phyloP scores from a whole-genome alignment of 495 filamentous ascomycete species.

The Aspergillus cristatus region DNA sequence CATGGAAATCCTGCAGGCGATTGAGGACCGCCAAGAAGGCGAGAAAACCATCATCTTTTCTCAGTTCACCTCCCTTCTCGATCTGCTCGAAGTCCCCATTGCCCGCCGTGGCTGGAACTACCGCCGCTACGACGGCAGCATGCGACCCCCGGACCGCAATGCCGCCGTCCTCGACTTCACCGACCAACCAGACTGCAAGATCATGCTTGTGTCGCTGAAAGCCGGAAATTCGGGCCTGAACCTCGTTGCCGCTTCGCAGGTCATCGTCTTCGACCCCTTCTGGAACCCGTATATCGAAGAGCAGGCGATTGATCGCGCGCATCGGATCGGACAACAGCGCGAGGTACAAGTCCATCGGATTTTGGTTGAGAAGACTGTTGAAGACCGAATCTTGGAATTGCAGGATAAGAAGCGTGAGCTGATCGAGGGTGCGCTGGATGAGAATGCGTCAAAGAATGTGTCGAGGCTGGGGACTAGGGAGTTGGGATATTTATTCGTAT shows the following conservation, averaged over 20 bases:
- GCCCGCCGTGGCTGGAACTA: slow-evolving; percentile 51
- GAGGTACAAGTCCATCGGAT: slow-evolving; percentile 75
- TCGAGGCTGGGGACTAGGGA: slow-evolving; percentile 53
- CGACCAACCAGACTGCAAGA: slow-evolving; percentile 49
- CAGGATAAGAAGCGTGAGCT: slow-evolving; percentile 76
- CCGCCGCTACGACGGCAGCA: slow-evolving; percentile 79
- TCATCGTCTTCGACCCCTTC: slow-evolving; percentile 91
- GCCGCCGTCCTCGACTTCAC: slow-evolving; percentile 65
- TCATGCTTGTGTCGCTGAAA: slow-evolving; percentile 84
- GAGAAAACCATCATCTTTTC: slow-evolving; percentile 92
- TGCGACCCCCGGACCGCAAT: slow-evolving; percentile 61
- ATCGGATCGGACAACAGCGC: slow-evolving; percentile 76
- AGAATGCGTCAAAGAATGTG: slow-evolving; percentile 58
- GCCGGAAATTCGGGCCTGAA: slow-evolving; percentile 91
- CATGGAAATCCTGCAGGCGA: slow-evolving; percentile 53
- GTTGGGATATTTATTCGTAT: slow-evolving; percentile 65
- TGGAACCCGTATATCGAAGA: slow-evolving; percentile 96
- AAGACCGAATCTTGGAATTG: slow-evolving; percentile 80
- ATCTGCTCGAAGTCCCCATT: slow-evolving; percentile 87
- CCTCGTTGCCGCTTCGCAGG: slow-evolving; percentile 73
- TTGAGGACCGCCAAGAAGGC: slow-evolving; percentile 32
- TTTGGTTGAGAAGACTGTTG: slow-evolving; percentile 68
- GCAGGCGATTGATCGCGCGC: slow-evolving; percentile 88
- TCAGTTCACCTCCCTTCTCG: slow-evolving; percentile 84
- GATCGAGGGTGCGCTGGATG: slow-evolving; percentile 75